These are phyloP conservation scores for Phytophthora sansomeana DNA, from an alignment of 352 stramenopile genomes.

Conservation along the genomic window DNA sequence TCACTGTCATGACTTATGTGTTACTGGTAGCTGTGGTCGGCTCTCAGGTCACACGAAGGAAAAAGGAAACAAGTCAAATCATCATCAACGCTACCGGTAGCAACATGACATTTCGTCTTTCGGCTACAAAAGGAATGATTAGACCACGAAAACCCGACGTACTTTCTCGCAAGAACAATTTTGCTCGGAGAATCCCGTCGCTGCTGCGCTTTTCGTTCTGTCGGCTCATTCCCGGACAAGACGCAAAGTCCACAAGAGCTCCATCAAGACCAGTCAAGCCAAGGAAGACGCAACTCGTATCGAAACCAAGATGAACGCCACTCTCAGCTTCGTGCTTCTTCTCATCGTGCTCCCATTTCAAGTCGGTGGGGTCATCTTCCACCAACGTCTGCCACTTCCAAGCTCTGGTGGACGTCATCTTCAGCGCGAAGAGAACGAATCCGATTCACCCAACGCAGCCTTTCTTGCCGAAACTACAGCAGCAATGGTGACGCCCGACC, in stretches of 20 bases:
- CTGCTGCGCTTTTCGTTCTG: not conserved
- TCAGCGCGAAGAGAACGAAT: conserved; percentile 14
- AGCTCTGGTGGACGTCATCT: conserved; percentile 5
- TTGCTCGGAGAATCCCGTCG: conserved; percentile 1
- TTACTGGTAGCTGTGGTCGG: no score
- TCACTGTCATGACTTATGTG: no score
- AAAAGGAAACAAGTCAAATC: no score
- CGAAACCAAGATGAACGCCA: conserved; percentile 17
- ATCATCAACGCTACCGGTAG: no score
- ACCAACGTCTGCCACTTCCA: conserved; percentile 6
- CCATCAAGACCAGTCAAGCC: conserved; percentile 1
- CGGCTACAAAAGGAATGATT: no score
- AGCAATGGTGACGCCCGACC: not conserved
- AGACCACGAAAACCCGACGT: not conserved
- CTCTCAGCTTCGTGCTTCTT: conserved; percentile 8
- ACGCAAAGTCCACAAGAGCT: conserved; percentile 11
- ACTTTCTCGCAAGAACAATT: conserved; percentile 28
- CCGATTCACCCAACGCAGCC: not conserved
- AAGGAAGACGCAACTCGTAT: conserved; percentile 3
- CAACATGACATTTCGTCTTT: no score
- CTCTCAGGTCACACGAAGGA: no score
- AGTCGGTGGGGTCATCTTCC: not conserved
- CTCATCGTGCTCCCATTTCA: conserved; percentile 10
- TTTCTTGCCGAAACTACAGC: conserved; percentile 11
- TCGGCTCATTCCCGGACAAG: conserved; percentile 23